Evolutionary conservation across 148 eudicot genomes (phyloP).

Genomic region (Amaranthus hypochondriacus): DNA sequence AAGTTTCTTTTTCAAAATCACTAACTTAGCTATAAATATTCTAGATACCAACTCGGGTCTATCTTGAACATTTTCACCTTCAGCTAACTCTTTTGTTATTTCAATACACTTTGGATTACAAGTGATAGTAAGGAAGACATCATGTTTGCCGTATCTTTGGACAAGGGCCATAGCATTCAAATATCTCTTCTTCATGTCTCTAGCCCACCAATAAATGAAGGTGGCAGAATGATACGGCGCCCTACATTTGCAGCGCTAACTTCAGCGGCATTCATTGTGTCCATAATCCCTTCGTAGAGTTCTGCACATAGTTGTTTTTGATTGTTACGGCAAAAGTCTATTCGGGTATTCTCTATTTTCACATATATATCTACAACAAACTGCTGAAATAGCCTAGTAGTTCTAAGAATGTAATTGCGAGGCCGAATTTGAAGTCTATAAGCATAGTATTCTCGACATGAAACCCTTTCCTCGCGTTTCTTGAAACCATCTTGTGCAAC

Average conservation of each 20-base stretch:
- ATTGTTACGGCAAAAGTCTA: neutral
- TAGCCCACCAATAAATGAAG: slow-evolving; percentile 1
- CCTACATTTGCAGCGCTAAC: neutral
- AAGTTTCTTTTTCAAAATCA: neutral
- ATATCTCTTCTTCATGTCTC: slow-evolving; percentile 3
- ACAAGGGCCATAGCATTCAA: slow-evolving; percentile 10
- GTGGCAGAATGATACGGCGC: neutral
- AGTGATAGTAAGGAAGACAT: slow-evolving; percentile 15
- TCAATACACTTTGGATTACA: slow-evolving; percentile 12
- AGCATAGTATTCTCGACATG: neutral
- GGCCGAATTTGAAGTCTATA: neutral
- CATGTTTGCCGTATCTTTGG: slow-evolving; percentile 7
- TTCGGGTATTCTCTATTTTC: neutral
- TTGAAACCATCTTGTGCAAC: too few species aligned
- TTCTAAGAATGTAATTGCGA: neutral
- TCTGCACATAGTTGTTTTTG: neutral
- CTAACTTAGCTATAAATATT: neutral
- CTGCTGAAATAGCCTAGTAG: neutral
- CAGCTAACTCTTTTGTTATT: neutral
- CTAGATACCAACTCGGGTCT: neutral
- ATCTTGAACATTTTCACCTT: neutral
- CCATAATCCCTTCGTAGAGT: neutral
- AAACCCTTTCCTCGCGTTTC: neutral
- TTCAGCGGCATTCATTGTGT: neutral
- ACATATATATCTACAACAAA: slow-evolving; percentile 2